These are phyloP conservation scores for Vitis vinifera DNA, from an alignment of 164 flowering plant species.

Conservation along the genomic window DNA sequence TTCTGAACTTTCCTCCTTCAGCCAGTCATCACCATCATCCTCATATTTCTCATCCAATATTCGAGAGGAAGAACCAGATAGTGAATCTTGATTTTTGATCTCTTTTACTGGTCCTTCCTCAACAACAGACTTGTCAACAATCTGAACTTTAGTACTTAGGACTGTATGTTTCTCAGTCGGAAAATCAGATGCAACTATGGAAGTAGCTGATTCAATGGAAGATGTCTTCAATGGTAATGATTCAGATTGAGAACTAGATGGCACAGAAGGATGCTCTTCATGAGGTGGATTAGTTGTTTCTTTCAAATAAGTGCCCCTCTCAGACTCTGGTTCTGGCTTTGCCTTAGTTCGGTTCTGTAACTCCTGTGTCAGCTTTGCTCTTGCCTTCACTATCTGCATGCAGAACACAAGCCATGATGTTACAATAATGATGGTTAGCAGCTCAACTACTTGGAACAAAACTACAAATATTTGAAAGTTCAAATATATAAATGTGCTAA, in stretches of 20 bases:
- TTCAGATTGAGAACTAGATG: constrained; percentile 29
- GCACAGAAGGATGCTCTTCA: constrained; percentile 42
- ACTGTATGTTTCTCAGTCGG: constrained; percentile 59
- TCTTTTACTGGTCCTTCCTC: constrained; percentile 34
- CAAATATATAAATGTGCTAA: too few relatives aligned
- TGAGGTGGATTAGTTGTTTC: constrained; percentile 23
- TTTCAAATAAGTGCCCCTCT: constrained; percentile 14
- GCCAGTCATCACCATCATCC: constrained; percentile 72
- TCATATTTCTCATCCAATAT: constrained; percentile 34
- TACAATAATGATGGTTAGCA: too few relatives aligned
- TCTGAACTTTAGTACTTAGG: constrained; percentile 38
- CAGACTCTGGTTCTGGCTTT: constrained; percentile 32
- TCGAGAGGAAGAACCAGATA: constrained; percentile 21
- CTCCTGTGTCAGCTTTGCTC: constrained; percentile 60
- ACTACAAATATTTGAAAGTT: too few relatives aligned
- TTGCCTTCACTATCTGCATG: constrained; percentile 78
- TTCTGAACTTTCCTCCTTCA: constrained; percentile 59
- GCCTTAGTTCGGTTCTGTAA: constrained; percentile 30
- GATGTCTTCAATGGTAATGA: constrained; percentile 19
- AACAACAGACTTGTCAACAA: constrained; percentile 63
- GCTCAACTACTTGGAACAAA: too few relatives aligned
- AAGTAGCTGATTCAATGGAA: constrained; percentile 20
- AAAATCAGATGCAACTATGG: constrained; percentile 18
- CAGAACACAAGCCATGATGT: neutral
- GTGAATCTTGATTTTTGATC: constrained; percentile 9